Evolutionary conservation across 345 rosid species (phyloP).

Genomic region (Pistacia atlantica): DNA sequence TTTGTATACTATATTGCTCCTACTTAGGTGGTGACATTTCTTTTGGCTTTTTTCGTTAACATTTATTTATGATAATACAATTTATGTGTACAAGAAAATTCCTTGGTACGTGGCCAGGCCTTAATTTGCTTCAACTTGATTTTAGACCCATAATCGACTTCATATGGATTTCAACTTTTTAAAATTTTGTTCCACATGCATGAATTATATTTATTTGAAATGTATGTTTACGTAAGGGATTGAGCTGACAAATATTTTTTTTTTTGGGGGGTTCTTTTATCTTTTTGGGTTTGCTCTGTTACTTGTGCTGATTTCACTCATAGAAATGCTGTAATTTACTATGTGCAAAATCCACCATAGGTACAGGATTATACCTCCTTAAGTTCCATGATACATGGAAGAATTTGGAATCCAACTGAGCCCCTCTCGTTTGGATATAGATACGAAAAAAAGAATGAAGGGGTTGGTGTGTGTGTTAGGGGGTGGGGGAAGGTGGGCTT

Average conservation of each 20-base stretch:
- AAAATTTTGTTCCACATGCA: neutral
- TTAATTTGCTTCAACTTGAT: neutral
- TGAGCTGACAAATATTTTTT: neutral
- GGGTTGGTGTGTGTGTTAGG: too few relatives aligned
- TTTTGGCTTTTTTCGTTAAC: neutral
- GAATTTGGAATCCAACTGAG: neutral
- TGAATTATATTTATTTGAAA: neutral
- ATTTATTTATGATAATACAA: neutral
- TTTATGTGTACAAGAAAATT: neutral
- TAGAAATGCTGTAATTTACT: neutral
- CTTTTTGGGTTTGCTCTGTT: neutral
- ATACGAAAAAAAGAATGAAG: too few relatives aligned
- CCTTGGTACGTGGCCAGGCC: neutral
- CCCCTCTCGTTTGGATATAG: neutral
- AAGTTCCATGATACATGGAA: constrained; percentile 1
- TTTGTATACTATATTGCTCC: neutral
- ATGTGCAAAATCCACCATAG: neutral
- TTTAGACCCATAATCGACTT: neutral
- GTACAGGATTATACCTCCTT: neutral
- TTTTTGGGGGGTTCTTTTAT: neutral
- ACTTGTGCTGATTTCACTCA: neutral
- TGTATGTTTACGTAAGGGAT: too few relatives aligned
- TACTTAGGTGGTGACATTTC: neutral
- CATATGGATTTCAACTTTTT: neutral
- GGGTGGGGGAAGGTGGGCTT: too few relatives aligned